These are phyloP conservation scores for Mucor circinelloides DNA, from an alignment of 371 early-diverging fungal genomes.

Conservation along the genomic window DNA sequence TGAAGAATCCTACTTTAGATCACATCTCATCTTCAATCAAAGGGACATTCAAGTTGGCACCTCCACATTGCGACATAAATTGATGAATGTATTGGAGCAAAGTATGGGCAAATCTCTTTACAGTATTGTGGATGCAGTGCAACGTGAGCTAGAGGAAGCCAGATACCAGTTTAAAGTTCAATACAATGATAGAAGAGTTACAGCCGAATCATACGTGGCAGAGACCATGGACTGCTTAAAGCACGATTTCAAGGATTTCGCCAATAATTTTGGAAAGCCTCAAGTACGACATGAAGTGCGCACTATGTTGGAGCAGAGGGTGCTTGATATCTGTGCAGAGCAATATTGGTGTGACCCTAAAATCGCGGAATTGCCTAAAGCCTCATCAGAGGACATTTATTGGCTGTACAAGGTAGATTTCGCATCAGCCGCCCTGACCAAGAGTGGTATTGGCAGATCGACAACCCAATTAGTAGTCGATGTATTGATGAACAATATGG, in stretches of 20 bases:
- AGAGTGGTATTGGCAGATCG: conserved; percentile 90
- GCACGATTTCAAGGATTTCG: conserved; percentile 90
- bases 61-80: conserved; percentile 73
- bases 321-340: conserved; percentile 89
- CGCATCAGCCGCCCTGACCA: conserved; percentile 86
- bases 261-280: conserved; percentile 85
- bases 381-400: conserved; percentile 59
- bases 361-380: conserved; percentile 66
- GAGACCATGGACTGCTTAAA: conserved; percentile 93
- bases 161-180: conserved; percentile 97
- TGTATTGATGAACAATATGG: conserved; percentile 82
- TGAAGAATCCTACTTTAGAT: conserved; percentile 74
- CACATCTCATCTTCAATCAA: conserved; percentile 62
- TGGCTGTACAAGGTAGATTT: conserved; percentile 87
- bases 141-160: conserved; percentile 90
- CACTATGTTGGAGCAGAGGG: conserved; percentile 84
- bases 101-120: conserved; percentile 88
- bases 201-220: conserved; percentile 94
- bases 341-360: conserved; percentile 90
- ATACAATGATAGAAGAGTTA: conserved; percentile 92
- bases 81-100: conserved; percentile 90
- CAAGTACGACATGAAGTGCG: conserved; percentile 90
- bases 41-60: conserved; percentile 83
- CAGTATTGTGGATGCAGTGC: conserved; percentile 86
- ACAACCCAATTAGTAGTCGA: conserved; percentile 93